A percentile compares a stretch with the other conserved stretches of the same genome.
Evolutionary conservation across 1,139 yeast genomes (phyloP).

Genomic region (Debaryomyces robertsiae): DNA sequence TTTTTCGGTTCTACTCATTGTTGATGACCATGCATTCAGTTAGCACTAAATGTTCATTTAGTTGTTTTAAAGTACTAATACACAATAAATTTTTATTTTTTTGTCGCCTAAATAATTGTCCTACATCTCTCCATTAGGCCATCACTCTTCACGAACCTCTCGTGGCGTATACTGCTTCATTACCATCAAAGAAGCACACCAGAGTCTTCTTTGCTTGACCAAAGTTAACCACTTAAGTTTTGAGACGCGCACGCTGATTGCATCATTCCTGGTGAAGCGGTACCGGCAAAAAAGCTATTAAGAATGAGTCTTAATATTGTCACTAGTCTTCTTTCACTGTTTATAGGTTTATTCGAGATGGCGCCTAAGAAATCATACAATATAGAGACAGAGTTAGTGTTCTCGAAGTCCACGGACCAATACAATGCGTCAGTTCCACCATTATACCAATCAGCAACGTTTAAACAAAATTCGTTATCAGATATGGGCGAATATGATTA

Average conservation of each 20-base stretch:
- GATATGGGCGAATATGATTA: conserved; percentile 88
- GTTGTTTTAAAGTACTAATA: conserved; percentile 5
- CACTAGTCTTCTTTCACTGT: background rate
- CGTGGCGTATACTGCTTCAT: too few relatives aligned
- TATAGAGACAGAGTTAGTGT: conserved; percentile 76
- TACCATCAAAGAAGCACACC: too few relatives aligned
- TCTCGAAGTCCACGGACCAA: conserved; percentile 66
- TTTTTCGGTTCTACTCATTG: background rate
- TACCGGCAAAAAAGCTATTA: conserved; percentile 5
- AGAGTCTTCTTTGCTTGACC: too few relatives aligned
- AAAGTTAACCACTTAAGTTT: too few relatives aligned
- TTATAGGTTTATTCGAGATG: conserved; percentile 15
- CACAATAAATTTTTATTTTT: too few relatives aligned
- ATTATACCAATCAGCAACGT: conserved; percentile 89
- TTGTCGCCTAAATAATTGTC: too few relatives aligned
- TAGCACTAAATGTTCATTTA: conserved; percentile 5
- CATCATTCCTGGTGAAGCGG: conserved; percentile 13
- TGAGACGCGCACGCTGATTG: conserved; percentile 10
- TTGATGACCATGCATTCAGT: conserved; percentile 5
- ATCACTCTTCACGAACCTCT: too few relatives aligned
- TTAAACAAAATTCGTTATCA: conserved; percentile 74
- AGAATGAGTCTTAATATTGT: conserved; percentile 1
- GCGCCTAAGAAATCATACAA: conserved; percentile 39
- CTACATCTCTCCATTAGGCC: too few relatives aligned
- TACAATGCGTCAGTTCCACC: conserved; percentile 86